These are phyloP conservation scores for Phytophthora brassicae DNA, from an alignment of 352 stramenopile species.

Conservation along the genomic window DNA sequence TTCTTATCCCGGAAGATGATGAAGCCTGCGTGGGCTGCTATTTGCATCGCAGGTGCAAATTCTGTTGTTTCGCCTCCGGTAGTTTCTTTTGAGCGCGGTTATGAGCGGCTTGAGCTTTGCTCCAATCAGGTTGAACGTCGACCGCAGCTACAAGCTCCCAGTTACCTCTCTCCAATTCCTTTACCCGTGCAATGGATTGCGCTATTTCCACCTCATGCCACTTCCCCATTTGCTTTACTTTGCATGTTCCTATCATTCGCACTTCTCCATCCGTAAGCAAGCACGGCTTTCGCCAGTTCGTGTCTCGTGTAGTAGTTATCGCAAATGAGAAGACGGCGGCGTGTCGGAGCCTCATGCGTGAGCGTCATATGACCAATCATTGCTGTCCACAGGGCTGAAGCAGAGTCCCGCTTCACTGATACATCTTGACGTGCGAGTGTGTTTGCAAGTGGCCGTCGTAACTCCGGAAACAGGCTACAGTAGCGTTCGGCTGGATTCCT, in stretches of 20 bases:
- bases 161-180: background rate
- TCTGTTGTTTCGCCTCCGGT: background rate
- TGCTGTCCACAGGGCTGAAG: background rate
- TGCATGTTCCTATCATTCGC: constrained; percentile 3
- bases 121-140: background rate
- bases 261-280: background rate
- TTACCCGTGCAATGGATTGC: background rate
- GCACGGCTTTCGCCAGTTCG: background rate
- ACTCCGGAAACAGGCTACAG: background rate
- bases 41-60: background rate
- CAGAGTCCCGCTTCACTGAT: background rate
- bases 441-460: background rate
- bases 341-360: background rate
- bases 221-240: background rate
- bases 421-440: background rate
- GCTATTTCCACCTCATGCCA: background rate
- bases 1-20: background rate
- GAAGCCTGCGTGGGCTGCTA: background rate
- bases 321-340: background rate
- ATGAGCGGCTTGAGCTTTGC: background rate
- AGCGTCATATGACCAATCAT: background rate
- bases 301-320: constrained; percentile 5
- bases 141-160: constrained; percentile 2
- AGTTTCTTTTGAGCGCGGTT: background rate
- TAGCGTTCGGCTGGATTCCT: background rate